Conservation (phyloP, 495 filamentous ascomycete genomes). For the Aspergillus diversus region DNA sequence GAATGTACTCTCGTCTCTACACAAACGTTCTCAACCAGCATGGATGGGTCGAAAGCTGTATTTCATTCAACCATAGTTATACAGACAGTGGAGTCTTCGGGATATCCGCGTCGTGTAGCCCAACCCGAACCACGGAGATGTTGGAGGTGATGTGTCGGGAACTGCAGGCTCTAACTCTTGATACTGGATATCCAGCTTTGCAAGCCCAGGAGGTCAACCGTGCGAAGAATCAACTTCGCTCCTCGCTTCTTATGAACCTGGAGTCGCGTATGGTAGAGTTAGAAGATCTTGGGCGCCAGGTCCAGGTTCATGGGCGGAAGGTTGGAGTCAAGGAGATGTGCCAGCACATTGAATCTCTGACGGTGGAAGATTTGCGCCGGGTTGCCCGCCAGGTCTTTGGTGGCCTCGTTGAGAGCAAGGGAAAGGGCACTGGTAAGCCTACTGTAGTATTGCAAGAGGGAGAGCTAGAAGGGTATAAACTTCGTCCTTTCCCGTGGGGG, state of each 20-base stretch:
- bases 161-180: slow-evolving; percentile 74
- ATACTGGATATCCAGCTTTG: slow-evolving; percentile 70
- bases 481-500: slow-evolving; percentile 70
- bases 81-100: slow-evolving; percentile 95
- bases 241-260: slow-evolving; percentile 93
- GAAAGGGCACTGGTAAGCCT: slow-evolving; percentile 83
- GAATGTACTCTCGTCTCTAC: slow-evolving; percentile 97
- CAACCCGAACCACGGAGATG: slow-evolving; percentile 74
- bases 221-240: slow-evolving; percentile 97
- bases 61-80: slow-evolving; percentile 96
- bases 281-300: slow-evolving; percentile 95
- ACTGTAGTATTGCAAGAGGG: slow-evolving; percentile 92
- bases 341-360: slow-evolving; percentile 77
- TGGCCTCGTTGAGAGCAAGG: slow-evolving; percentile 74
- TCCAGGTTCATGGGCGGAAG: slow-evolving; percentile 92
- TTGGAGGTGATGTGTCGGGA: slow-evolving; percentile 93
- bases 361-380: slow-evolving; percentile 76
- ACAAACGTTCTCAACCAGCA: slow-evolving; percentile 97
- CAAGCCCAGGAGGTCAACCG: slow-evolving; percentile 79
- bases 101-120: slow-evolving; percentile 83
- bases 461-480: slow-evolving; percentile 47
- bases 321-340: slow-evolving; percentile 95
- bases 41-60: slow-evolving; percentile 92
- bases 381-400: slow-evolving; percentile 83
- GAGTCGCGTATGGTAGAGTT: slow-evolving; percentile 97